Evolutionary conservation across 805 yeast genomes (phyloP).

Genomic region (Ogataea angusta): DNA sequence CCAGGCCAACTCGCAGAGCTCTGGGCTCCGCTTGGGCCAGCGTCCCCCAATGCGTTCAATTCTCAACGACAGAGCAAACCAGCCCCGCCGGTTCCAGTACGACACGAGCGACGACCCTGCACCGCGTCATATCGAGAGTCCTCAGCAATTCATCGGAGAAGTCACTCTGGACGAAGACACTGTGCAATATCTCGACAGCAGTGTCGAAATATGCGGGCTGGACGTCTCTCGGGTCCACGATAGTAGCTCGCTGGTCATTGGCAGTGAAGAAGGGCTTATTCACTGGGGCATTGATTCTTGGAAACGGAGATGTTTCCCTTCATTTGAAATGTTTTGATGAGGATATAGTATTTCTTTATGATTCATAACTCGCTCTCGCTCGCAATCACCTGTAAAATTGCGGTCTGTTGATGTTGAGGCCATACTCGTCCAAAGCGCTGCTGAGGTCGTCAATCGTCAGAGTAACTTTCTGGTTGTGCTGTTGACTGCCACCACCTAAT

Average conservation of each 20-base stretch:
- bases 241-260: conserved; percentile 50
- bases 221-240: conserved; percentile 52
- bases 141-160: background rate
- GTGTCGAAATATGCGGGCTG: conserved; percentile 54
- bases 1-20: conserved; percentile 1
- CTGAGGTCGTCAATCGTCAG: conserved; percentile 91
- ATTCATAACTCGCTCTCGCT: background rate
- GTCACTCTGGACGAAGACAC: background rate
- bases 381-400: conserved; percentile 75
- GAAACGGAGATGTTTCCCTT: conserved; percentile 60
- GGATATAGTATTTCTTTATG: conserved; percentile 1
- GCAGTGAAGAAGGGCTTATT: conserved; percentile 63
- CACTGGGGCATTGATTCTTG: conserved; percentile 68
- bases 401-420: conserved; percentile 79
- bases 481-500: conserved; percentile 16
- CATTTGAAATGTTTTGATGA: conserved; percentile 44
- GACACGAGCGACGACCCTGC: background rate
- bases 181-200: conserved; percentile 23
- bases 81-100: conserved; percentile 5
- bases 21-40: conserved; percentile 1
- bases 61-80: background rate
- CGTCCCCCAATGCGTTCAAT: background rate
- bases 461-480: conserved; percentile 56
- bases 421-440: conserved; percentile 86
- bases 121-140: background rate